Percentiles rank a stretch among this genome's conserved stretches.
phyloP scores from a whole-genome alignment of 202 grass and related monocot species.

The Setaria italica region DNA sequence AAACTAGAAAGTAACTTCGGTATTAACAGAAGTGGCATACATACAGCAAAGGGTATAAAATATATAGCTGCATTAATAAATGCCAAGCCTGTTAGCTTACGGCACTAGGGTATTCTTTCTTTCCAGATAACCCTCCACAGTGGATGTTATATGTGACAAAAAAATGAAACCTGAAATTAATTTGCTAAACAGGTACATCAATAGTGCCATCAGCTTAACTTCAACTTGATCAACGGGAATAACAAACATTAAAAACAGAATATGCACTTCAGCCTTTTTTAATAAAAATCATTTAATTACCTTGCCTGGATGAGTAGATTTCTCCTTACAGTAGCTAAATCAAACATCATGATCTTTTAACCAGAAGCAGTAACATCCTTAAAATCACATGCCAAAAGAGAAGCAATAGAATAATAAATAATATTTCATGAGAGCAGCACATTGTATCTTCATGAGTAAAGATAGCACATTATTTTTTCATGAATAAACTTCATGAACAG shows the following conservation, averaged over 20 bases:
- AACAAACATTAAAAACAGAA: neutral
- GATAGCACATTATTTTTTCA: too few species aligned
- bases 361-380: neutral
- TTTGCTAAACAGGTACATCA: neutral
- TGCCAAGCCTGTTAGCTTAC: neutral
- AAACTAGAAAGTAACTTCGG: neutral
- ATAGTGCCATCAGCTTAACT: neutral
- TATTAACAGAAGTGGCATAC: neutral
- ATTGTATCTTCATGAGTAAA: neutral
- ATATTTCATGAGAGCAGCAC: neutral
- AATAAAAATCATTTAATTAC: neutral
- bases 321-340: slow-evolving; percentile 11
- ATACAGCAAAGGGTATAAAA: neutral
- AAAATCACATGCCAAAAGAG: neutral
- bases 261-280: neutral
- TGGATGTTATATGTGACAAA: neutral
- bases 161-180: neutral
- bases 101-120: neutral
- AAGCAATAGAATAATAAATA: slow-evolving; percentile 13
- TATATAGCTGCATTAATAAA: neutral
- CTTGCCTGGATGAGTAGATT: neutral
- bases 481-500: neutral
- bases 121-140: neutral
- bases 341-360: neutral
- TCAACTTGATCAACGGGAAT: neutral